phyloP scores from a whole-genome alignment of 2,329 filamentous ascomycete species.

The Exophiala oligosperma region DNA sequence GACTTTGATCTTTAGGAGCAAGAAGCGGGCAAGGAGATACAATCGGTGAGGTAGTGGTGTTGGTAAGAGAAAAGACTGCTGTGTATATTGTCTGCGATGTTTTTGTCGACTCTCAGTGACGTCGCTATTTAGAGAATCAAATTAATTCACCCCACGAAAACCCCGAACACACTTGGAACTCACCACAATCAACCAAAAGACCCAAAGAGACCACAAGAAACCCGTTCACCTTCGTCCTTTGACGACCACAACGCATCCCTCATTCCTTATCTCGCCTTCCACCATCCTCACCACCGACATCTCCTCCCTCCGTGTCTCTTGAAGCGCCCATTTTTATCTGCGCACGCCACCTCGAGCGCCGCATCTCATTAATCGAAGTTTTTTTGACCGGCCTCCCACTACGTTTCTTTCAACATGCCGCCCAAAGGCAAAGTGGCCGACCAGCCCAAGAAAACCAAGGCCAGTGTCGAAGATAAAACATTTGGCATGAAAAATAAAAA shows the following conservation, averaged over 20 bases:
- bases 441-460: conserved; percentile 50
- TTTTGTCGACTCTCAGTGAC: not conserved
- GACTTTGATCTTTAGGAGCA: not conserved
- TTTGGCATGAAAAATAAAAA: conserved; percentile 99
- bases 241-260: not conserved
- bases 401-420: conserved; percentile 38
- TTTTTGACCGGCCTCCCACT: too few relatives aligned
- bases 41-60: too few relatives aligned
- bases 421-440: conserved; percentile 45
- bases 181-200: not conserved
- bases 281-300: not conserved
- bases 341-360: not conserved
- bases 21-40: not conserved
- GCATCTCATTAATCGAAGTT: not conserved
- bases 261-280: not conserved
- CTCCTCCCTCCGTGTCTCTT: not conserved
- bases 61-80: not conserved
- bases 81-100: not conserved
- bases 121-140: not conserved
- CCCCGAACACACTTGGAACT: not conserved
- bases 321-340: not conserved
- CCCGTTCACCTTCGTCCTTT: not conserved
- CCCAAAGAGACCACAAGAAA: not conserved
- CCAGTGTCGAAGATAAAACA: conserved; percentile 81
- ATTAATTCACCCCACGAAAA: not conserved